Base-by-base conservation (phyloP, 225 moss, liverwort and hornwort genomes). In the Takakia lepidozioides region DNA sequence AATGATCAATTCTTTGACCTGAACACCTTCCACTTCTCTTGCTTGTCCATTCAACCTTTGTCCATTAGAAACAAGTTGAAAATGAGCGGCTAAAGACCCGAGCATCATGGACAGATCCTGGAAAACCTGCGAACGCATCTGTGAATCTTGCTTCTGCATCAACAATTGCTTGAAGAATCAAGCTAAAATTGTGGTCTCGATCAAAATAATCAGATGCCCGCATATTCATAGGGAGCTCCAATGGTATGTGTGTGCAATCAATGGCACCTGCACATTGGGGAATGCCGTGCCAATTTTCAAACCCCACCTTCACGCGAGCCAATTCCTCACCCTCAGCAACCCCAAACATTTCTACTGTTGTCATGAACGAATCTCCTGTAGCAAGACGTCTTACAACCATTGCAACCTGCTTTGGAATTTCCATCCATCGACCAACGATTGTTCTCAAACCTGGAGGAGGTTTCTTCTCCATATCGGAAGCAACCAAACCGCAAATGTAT, bases 101-200 rank as follows among this genome's bases (percentile, higher is more conserved):
- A 1, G 41, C 54, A 57, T 66, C 66, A 6, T 49, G 56, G 23
- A 47, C 29, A 27, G 46, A 51, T 9, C 60, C 54, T 32, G n/a
- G n/a, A n/a, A 52, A 67, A 6, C 67, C 62, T 16, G 67, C 61
- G 4, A 62, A 43, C 11, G 63, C 39, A 40, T 73, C 62, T 4
- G 48, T 10, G 49, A 73, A 73, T 19, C 48, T 28, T 24, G 39
- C 38, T 16, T 67, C 54, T 3, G 43, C 22, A 24, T 67, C 67
- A 16, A 67, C 62, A 28, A 73, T 55, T 16, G 67, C 67, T 21
- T 73, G 58, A 47, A 73, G 48, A 14, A 62, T 51, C 27, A 73
- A 38, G 19, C 48, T 57, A 19, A 52, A 43, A 27, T 67, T 52
- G 8, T 66, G 52, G 25, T 67, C 38, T 32, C 40, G 30, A 42